Evolutionary conservation across 108 stramenopile species (phyloP).

Genomic region (Licmophora abbreviata): DNA sequence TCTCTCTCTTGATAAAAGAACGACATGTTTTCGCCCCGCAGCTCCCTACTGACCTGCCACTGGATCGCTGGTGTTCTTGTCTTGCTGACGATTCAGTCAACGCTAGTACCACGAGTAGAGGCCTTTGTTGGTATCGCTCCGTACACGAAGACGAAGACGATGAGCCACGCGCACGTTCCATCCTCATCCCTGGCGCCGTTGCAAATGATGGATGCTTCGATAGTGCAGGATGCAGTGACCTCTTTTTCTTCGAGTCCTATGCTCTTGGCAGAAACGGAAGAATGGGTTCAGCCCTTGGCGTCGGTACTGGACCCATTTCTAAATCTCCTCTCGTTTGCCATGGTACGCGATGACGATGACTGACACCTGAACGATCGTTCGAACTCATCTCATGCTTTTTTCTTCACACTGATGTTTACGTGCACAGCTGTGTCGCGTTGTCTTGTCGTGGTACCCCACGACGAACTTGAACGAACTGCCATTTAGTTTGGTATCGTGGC

Average conservation of each 20-base stretch:
- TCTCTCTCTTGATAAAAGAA: no score
- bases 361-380: background rate
- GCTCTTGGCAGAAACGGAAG: constrained; percentile 70
- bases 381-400: constrained; percentile 1
- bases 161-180: no score
- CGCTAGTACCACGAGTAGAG: no score
- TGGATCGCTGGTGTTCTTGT: no score
- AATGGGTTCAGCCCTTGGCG: constrained; percentile 76
- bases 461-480: constrained; percentile 73
- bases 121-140: no score
- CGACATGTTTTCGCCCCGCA: no score
- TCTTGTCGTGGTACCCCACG: constrained; percentile 82
- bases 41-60: no score
- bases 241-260: constrained; percentile 30
- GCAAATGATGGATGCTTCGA: constrained; percentile 8
- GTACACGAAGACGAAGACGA: no score
- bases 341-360: constrained; percentile 29
- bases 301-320: constrained; percentile 62
- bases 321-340: constrained; percentile 77
- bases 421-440: constrained; percentile 73
- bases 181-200: background rate
- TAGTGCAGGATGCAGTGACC: constrained; percentile 1
- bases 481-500: constrained; percentile 71
- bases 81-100: no score
- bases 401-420: no score